Evolutionary conservation across 805 yeast genomes (phyloP).

Genomic region (Hanseniaspora lachancei): DNA sequence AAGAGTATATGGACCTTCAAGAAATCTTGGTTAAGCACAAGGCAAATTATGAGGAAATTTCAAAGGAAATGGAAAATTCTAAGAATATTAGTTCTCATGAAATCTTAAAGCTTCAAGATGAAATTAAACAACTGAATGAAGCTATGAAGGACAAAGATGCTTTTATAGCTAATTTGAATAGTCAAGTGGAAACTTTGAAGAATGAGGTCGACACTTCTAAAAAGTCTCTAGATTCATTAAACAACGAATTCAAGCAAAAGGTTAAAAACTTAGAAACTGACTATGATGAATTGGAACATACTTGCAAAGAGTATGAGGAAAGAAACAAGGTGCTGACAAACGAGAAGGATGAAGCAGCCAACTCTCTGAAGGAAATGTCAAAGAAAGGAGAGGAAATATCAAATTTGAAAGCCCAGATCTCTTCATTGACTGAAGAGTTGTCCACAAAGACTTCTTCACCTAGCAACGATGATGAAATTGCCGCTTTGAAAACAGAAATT

Average conservation of each 20-base stretch:
- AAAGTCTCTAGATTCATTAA: constrained; percentile 15
- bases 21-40: neutral
- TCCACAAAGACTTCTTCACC: neutral
- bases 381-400: constrained; percentile 14
- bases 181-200: constrained; percentile 16
- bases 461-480: neutral
- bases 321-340: constrained; percentile 20
- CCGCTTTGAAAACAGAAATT: neutral
- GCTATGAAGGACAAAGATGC: neutral
- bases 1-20: constrained; percentile 1
- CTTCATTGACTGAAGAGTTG: neutral
- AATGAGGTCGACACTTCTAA: constrained; percentile 21
- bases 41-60: neutral
- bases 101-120: neutral
- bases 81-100: neutral
- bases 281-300: constrained; percentile 19
- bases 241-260: constrained; percentile 16
- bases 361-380: constrained; percentile 30
- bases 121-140: neutral
- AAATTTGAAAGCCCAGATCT: neutral
- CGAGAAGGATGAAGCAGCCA: constrained; percentile 44
- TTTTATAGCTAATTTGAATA: neutral
- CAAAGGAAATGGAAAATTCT: neutral
- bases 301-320: constrained; percentile 30
- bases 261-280: constrained; percentile 10